Conservation (phyloP, 148 eudicot genomes). For the Amaranthus cruentus region DNA sequence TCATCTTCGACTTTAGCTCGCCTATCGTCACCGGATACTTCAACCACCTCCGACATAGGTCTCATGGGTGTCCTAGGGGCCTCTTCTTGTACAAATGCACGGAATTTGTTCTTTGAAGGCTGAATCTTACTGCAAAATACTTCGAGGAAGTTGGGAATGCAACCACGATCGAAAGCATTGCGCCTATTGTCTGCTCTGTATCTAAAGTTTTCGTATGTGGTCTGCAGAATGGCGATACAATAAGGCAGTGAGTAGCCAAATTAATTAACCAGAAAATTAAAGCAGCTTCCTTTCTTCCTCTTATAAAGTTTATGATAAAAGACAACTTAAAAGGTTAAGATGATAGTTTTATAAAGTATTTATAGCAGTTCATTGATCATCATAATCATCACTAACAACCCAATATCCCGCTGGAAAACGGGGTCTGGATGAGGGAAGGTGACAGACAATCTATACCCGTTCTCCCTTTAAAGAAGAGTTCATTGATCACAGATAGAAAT, state of each 20-base stretch:
- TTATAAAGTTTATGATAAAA: neutral
- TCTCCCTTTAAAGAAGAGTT: too few species aligned
- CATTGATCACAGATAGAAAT: too few species aligned
- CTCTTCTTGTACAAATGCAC: constrained; percentile 41
- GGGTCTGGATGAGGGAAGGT: too few species aligned
- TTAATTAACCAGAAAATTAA: neutral
- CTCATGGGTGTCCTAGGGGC: constrained; percentile 33
- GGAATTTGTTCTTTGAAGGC: constrained; percentile 60
- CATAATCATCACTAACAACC: too few species aligned
- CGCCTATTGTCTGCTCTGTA: constrained; percentile 51
- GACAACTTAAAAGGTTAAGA: too few species aligned
- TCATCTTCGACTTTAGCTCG: constrained; percentile 74
- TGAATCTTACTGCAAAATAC: constrained; percentile 47
- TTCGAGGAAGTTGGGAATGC: constrained; percentile 49
- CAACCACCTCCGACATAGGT: constrained; percentile 24
- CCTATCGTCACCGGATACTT: constrained; percentile 30
- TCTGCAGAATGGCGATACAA: constrained; percentile 36
- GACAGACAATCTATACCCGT: too few species aligned
- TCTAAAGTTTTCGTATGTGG: constrained; percentile 71
- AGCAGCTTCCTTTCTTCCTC: neutral
- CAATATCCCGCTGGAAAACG: too few species aligned
- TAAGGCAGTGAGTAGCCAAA: neutral
- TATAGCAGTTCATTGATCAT: too few species aligned
- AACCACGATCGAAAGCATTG: constrained; percentile 58
- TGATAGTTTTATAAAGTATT: too few species aligned